These are phyloP conservation scores for Gossypium bickii DNA, from an alignment of 345 rosid species.

Conservation along the genomic window DNA sequence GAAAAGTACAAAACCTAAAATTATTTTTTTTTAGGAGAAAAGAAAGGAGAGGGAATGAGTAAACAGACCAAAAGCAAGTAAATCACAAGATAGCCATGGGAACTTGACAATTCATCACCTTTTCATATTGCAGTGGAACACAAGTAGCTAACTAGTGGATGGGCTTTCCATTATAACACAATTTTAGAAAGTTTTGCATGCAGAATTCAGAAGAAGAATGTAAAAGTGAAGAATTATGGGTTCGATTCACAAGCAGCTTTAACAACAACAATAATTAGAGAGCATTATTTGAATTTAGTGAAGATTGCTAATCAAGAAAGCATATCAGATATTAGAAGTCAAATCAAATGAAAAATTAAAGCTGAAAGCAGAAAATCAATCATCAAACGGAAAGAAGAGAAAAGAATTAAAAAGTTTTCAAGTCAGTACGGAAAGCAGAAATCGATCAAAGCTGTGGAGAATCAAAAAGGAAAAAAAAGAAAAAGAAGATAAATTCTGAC, in stretches of 20 bases:
- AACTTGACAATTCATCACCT: slow-evolving; percentile 25
- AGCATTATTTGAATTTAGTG: slow-evolving; percentile 2
- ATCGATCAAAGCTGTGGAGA: not conserved
- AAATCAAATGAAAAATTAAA: not conserved
- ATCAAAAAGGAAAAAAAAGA: not conserved
- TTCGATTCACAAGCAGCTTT: slow-evolving; percentile 23
- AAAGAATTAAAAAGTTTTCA: not conserved
- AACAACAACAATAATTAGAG: not conserved
- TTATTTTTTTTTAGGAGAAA: too few relatives aligned
- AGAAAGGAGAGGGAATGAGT: not conserved
- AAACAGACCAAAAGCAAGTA: slow-evolving; percentile 23
- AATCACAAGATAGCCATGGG: slow-evolving; percentile 54
- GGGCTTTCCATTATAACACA: not conserved
- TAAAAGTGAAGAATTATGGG: slow-evolving; percentile 18
- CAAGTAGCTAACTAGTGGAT: not conserved
- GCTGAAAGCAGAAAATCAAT: not conserved
- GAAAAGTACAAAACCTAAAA: not conserved
- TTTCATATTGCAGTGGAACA: slow-evolving; percentile 16
- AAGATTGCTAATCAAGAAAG: not conserved
- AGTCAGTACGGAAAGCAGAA: not conserved
- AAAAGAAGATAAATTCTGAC: not conserved
- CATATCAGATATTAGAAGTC: not conserved
- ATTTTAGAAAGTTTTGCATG: slow-evolving; percentile 7
- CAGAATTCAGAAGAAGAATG: slow-evolving; percentile 26
- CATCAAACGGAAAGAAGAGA: not conserved